These are phyloP conservation scores for Boechera retrofracta DNA, from an alignment of 345 rosid genomes.

Conservation along the genomic window DNA sequence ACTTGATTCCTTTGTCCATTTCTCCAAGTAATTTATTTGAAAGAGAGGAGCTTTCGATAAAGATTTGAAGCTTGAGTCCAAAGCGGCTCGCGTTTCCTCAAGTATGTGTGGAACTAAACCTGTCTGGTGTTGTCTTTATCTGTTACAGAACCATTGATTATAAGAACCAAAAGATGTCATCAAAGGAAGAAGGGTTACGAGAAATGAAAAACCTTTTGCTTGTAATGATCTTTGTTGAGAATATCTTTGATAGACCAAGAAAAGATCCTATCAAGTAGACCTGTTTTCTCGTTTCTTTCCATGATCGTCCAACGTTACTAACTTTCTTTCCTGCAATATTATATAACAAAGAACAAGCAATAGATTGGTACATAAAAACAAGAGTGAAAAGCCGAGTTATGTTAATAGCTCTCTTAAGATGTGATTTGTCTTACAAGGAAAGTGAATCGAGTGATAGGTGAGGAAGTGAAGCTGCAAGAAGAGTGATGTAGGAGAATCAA, in stretches of 20 bases:
- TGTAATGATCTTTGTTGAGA: constrained; percentile 20
- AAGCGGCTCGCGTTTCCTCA: constrained; percentile 45
- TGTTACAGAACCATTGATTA: constrained; percentile 6
- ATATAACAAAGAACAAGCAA: not conserved
- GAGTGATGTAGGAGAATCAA: not conserved
- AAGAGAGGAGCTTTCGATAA: constrained; percentile 34
- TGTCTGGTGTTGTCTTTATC: constrained; percentile 39
- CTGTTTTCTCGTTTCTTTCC: not conserved
- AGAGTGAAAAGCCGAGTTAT: not conserved
- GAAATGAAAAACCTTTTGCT: not conserved
- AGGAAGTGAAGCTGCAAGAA: not conserved
- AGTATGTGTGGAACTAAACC: constrained; percentile 33
- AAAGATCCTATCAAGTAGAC: constrained; percentile 35
- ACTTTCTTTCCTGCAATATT: not conserved
- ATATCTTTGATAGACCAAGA: constrained; percentile 52
- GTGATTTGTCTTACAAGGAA: not conserved
- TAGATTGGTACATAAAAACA: not conserved
- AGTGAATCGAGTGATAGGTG: not conserved
- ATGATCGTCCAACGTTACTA: not conserved
- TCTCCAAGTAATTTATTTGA: constrained; percentile 13
- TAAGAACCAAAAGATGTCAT: not conserved
- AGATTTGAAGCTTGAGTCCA: constrained; percentile 30
- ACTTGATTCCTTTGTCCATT: not conserved
- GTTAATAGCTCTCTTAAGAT: not conserved
- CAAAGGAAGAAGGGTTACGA: not conserved